Percentiles rank a stretch among this genome's conserved stretches.
Evolutionary conservation across 1,139 yeast species (phyloP).

Genomic region (Geotrichum restrictum): DNA sequence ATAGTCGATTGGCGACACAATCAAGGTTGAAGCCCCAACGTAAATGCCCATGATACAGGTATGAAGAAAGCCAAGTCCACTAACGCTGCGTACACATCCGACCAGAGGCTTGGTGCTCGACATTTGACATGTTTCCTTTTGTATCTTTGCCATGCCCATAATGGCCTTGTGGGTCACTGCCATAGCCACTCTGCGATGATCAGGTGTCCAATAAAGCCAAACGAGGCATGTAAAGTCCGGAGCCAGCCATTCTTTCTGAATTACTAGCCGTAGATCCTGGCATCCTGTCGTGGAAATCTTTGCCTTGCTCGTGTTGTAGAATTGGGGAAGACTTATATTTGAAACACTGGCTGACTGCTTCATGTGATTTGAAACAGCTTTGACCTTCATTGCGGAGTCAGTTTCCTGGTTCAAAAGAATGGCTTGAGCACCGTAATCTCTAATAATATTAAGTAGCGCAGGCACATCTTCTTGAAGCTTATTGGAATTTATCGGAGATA

Average conservation of each 20-base stretch:
- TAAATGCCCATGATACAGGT: slow-evolving; percentile 78
- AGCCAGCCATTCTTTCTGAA: slow-evolving; percentile 41
- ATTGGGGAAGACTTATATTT: slow-evolving; percentile 48
- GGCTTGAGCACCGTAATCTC: slow-evolving; percentile 67
- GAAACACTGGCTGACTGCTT: slow-evolving; percentile 51
- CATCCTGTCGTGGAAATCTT: slow-evolving; percentile 52
- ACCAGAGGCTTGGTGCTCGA: slow-evolving; percentile 67
- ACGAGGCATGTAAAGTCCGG: slow-evolving; percentile 47
- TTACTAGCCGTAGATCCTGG: slow-evolving; percentile 43
- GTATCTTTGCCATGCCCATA: slow-evolving; percentile 78
- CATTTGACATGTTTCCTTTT: slow-evolving; percentile 88
- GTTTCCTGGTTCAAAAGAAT: slow-evolving; percentile 77
- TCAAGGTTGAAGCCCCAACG: slow-evolving; percentile 78
- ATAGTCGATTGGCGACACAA: slow-evolving; percentile 74
- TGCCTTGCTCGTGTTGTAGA: slow-evolving; percentile 65
- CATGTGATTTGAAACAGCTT: slow-evolving; percentile 59
- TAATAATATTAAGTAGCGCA: slow-evolving; percentile 60
- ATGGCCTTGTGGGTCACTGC: slow-evolving; percentile 60
- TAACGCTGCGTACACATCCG: slow-evolving; percentile 81
- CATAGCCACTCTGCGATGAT: slow-evolving; percentile 65
- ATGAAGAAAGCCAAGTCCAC: slow-evolving; percentile 85
- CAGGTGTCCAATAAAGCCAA: slow-evolving; percentile 69
- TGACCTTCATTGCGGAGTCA: slow-evolving; percentile 62
- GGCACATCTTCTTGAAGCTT: slow-evolving; percentile 73
- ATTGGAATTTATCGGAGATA: slow-evolving; percentile 67